Evolutionary conservation across 208 protist genomes (phyloP).

Genomic region (Wallacemonas sp.): DNA sequence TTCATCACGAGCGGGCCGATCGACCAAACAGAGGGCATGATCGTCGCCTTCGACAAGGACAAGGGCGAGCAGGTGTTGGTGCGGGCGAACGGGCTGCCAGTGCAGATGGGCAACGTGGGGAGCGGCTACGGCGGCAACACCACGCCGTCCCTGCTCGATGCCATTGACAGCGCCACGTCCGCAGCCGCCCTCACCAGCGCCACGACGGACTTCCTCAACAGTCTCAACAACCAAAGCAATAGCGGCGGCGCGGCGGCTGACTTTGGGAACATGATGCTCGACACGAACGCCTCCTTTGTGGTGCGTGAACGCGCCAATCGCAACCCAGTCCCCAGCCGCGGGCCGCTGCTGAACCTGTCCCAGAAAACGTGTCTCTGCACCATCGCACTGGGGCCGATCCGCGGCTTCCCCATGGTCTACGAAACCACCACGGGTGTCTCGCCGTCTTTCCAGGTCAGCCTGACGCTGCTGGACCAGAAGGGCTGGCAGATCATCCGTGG

Average conservation of each 20-base stretch:
- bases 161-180: constrained; percentile 21
- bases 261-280: constrained; percentile 36
- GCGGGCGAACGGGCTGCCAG: constrained; percentile 68
- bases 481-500: constrained; percentile 82
- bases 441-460: constrained; percentile 82
- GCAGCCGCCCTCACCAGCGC: constrained; percentile 10
- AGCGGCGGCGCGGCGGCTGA: background rate
- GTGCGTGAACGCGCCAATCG: constrained; percentile 32
- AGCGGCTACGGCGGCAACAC: background rate
- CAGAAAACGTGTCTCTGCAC: constrained; percentile 86
- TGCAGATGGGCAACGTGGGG: constrained; percentile 36
- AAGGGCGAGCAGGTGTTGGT: constrained; percentile 77
- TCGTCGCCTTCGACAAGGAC: constrained; percentile 81
- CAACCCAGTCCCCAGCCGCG: constrained; percentile 29
- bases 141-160: constrained; percentile 14
- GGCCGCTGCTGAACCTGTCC: constrained; percentile 71
- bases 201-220: constrained; percentile 8
- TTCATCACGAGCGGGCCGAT: constrained; percentile 44
- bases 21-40: constrained; percentile 62
- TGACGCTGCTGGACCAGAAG: constrained; percentile 82
- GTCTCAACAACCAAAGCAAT: constrained; percentile 1
- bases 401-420: constrained; percentile 86
- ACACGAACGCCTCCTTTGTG: constrained; percentile 64
- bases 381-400: constrained; percentile 78
- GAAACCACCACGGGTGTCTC: constrained; percentile 72